These are phyloP conservation scores for Paracamarosporium sp. DNA, from an alignment of 2,329 filamentous ascomycete genomes.

Conservation along the genomic window DNA sequence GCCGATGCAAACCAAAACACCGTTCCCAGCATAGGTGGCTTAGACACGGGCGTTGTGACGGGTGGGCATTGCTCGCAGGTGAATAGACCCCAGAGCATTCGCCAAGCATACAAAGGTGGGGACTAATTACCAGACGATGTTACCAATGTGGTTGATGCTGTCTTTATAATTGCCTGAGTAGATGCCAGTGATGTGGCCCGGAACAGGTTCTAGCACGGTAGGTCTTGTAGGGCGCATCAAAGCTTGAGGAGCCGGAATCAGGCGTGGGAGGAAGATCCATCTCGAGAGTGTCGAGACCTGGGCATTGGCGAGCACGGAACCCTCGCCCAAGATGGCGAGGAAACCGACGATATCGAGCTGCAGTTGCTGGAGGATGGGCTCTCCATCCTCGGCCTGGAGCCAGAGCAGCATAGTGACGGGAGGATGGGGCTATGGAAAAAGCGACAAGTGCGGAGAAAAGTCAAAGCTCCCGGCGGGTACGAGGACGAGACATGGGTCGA, in stretches of 20 bases:
- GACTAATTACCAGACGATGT: slow-evolving; percentile 52
- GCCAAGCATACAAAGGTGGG: neutral
- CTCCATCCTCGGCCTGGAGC: slow-evolving; percentile 37
- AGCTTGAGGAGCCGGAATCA: slow-evolving; percentile 59
- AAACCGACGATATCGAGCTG: slow-evolving; percentile 64
- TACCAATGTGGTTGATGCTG: slow-evolving; percentile 57
- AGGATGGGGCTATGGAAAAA: neutral
- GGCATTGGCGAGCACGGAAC: slow-evolving; percentile 57
- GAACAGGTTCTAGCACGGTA: slow-evolving; percentile 47
- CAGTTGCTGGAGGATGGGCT: slow-evolving; percentile 42
- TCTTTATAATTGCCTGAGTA: slow-evolving; percentile 56
- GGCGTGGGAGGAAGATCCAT: slow-evolving; percentile 57
- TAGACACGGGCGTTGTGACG: too few relatives aligned
- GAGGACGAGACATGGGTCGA: slow-evolving; percentile 29
- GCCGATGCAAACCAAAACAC: too few relatives aligned
- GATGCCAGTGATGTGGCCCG: slow-evolving; percentile 53
- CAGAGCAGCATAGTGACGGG: slow-evolving; percentile 39
- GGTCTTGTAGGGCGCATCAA: slow-evolving; percentile 55
- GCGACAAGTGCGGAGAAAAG: slow-evolving; percentile 7
- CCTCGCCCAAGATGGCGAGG: slow-evolving; percentile 61
- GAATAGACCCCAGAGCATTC: slow-evolving; percentile 8
- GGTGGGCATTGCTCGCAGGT: neutral
- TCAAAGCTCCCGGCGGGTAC: slow-evolving; percentile 17
- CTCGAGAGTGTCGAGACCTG: slow-evolving; percentile 58
- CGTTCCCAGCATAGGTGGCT: too few relatives aligned